Conservation (phyloP, 2,329 filamentous ascomycete species). For the Amesomyces nigricolor region DNA sequence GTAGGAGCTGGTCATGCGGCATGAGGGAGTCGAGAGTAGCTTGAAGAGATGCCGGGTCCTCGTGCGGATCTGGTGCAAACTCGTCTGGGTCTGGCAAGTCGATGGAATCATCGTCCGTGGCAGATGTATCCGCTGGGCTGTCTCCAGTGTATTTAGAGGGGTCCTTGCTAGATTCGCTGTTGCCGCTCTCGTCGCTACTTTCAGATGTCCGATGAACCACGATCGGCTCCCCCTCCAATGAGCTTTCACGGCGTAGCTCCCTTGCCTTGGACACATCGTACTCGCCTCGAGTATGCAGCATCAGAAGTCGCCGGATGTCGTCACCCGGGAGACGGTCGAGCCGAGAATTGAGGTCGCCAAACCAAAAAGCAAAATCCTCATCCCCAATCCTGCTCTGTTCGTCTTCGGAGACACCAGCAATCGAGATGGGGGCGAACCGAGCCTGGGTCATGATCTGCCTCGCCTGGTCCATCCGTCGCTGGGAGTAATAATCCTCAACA, state of each 20-base stretch:
- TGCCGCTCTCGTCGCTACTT: constrained; percentile 43
- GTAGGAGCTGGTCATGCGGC: constrained; percentile 79
- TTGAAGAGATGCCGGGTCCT: constrained; percentile 80
- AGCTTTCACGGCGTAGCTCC: constrained; percentile 29
- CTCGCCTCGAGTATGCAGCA: constrained; percentile 74
- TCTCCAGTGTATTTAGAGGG: constrained; percentile 20
- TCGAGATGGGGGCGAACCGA: constrained; percentile 68
- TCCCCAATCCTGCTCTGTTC: constrained; percentile 69
- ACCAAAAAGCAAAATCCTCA: constrained; percentile 93
- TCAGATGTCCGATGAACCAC: constrained; percentile 41
- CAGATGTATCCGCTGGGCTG: constrained; percentile 19
- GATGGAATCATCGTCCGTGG: constrained; percentile 36
- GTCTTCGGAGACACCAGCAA: constrained; percentile 59
- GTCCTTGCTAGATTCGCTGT: constrained; percentile 30
- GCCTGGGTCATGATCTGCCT: constrained; percentile 70
- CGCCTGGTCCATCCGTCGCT: constrained; percentile 86
- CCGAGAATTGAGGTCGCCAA: constrained; percentile 92
- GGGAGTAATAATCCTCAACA: constrained; percentile 67
- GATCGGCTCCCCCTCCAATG: constrained; percentile 44
- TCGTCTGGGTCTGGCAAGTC: constrained; percentile 59
- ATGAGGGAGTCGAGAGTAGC: constrained; percentile 82
- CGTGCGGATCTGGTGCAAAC: constrained; percentile 59
- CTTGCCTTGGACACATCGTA: constrained; percentile 52
- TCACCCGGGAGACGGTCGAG: constrained; percentile 82
- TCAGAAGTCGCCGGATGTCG: constrained; percentile 79